Conservation (phyloP, 73 alveolate genomes). For the Tetrahymena borealis region DNA sequence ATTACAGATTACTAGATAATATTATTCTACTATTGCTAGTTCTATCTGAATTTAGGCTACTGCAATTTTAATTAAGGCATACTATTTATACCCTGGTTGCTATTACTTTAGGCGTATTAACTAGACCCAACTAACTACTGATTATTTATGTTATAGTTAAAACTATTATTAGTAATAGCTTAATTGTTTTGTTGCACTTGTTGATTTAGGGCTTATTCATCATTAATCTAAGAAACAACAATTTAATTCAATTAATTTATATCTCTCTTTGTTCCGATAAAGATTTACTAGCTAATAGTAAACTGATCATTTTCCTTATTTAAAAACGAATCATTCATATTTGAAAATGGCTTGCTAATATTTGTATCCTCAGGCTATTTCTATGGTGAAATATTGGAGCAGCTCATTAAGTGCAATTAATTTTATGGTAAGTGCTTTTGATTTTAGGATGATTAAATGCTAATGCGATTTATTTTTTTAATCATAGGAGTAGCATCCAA, state of each 20-base stretch:
- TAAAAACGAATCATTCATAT: too few species aligned
- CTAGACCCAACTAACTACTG: background rate
- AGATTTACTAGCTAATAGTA: too few species aligned
- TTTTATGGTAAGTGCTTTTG: too few species aligned
- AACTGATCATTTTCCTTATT: too few species aligned
- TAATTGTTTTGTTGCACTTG: background rate
- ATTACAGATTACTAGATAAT: background rate
- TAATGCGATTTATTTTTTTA: background rate
- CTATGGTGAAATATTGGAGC: too few species aligned
- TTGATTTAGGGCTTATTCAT: background rate
- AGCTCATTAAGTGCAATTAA: too few species aligned
- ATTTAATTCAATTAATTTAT: too few species aligned
- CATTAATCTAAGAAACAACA: too few species aligned
- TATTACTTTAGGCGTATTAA: background rate
- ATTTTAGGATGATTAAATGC: too few species aligned
- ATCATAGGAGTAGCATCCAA: background rate
- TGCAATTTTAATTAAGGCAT: background rate
- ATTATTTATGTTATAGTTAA: background rate
- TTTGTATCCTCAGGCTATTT: too few species aligned
- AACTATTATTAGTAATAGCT: background rate
- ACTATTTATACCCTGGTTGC: background rate
- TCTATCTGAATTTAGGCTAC: background rate
- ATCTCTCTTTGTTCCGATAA: too few species aligned
- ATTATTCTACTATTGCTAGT: background rate
- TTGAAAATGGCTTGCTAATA: too few species aligned